Evolutionary conservation across 495 filamentous ascomycete genomes (phyloP).

Genomic region (Hypoxylon rickii): DNA sequence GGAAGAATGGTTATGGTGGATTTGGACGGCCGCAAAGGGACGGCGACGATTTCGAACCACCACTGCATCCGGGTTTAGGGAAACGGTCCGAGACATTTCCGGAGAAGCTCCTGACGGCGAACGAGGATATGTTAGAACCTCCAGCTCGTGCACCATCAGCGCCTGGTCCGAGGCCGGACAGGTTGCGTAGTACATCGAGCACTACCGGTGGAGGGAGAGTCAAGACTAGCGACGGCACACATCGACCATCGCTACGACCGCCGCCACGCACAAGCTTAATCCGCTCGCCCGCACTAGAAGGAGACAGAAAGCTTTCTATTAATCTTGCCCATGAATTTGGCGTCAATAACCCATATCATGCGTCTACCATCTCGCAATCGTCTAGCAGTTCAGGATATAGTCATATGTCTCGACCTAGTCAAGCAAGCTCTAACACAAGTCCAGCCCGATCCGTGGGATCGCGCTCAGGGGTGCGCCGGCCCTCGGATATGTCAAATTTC

Average conservation of each 20-base stretch:
- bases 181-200: conserved; percentile 41
- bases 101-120: conserved; percentile 55
- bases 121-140: conserved; percentile 39
- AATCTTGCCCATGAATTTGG: conserved; percentile 59
- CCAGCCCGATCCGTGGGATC: conserved; percentile 54
- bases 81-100: conserved; percentile 63
- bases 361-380: conserved; percentile 66
- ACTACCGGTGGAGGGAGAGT: conserved; percentile 19
- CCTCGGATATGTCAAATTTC: conserved; percentile 45
- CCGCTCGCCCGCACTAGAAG: conserved; percentile 43
- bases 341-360: conserved; percentile 62
- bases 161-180: conserved; percentile 45
- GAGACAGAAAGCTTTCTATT: conserved; percentile 34
- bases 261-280: conserved; percentile 53
- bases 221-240: conserved; percentile 34
- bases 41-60: conserved; percentile 39
- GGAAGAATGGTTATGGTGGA: conserved; percentile 56
- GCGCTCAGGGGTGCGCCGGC: conserved; percentile 39
- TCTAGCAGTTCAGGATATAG: conserved; percentile 73
- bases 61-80: conserved; percentile 44
- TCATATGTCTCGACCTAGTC: conserved; percentile 54
- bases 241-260: conserved; percentile 53
- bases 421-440: conserved; percentile 74
- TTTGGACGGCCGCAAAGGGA: conserved; percentile 47
- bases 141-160: conserved; percentile 54